phyloP scores from a whole-genome alignment of 2,329 filamentous ascomycete species.

The Cladobotryum mycophilum region DNA sequence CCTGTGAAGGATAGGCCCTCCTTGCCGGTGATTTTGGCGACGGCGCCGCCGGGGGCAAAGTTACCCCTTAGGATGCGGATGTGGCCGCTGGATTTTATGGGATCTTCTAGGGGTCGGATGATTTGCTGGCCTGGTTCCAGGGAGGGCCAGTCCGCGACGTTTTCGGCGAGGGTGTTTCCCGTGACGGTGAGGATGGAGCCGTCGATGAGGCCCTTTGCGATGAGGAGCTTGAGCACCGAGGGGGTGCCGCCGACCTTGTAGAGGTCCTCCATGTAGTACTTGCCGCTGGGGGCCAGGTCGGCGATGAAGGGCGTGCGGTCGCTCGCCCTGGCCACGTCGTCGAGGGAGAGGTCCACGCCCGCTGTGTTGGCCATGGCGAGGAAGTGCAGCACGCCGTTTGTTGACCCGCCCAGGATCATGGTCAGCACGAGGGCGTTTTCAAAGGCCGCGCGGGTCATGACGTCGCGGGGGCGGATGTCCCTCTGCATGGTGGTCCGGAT shows the following conservation, averaged over 20 bases:
- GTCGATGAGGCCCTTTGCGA: slow-evolving; percentile 69
- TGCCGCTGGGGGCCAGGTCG: slow-evolving; percentile 75
- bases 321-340: slow-evolving; percentile 76
- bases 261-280: slow-evolving; percentile 82
- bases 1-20: slow-evolving; percentile 80
- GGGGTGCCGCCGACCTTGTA: slow-evolving; percentile 82
- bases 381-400: slow-evolving; percentile 83
- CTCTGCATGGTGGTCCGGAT: slow-evolving; percentile 75
- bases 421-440: slow-evolving; percentile 87
- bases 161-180: slow-evolving; percentile 75
- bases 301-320: slow-evolving; percentile 82
- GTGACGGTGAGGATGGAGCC: slow-evolving; percentile 76
- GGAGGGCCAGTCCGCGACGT: slow-evolving; percentile 69
- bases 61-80: slow-evolving; percentile 85
- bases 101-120: slow-evolving; percentile 69
- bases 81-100: slow-evolving; percentile 79
- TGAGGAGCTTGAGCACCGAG: slow-evolving; percentile 76
- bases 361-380: slow-evolving; percentile 87
- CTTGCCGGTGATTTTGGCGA: slow-evolving; percentile 95
- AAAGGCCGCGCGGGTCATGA: slow-evolving; percentile 73
- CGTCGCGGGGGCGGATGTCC: slow-evolving; percentile 73
- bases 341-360: slow-evolving; percentile 67
- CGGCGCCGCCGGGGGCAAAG: slow-evolving; percentile 79
- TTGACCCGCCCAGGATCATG: slow-evolving; percentile 86
- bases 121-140: slow-evolving; percentile 75